A percentile compares a stretch with the other conserved stretches of the same genome.
phyloP scores from a whole-genome alignment of 345 rosid species.

The Toxicodendron radicans region DNA sequence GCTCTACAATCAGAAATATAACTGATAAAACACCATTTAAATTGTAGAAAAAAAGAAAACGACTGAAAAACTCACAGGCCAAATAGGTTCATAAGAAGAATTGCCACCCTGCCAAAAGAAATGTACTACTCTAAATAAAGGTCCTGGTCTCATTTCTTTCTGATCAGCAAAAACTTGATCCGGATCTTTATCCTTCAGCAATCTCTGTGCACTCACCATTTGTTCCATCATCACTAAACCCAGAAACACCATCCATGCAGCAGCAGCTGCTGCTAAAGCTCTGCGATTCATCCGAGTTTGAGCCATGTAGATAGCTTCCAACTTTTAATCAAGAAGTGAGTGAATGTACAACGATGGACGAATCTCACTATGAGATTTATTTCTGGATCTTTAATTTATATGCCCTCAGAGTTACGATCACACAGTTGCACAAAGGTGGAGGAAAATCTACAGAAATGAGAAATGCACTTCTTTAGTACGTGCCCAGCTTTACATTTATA shows the following conservation, averaged over 20 bases:
- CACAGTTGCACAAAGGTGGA: neutral
- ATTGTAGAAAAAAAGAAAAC: neutral
- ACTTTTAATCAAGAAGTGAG: neutral
- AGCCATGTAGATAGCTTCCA: conserved; percentile 23
- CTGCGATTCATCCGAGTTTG: conserved; percentile 20
- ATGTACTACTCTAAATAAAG: conserved; percentile 32
- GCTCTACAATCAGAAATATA: neutral
- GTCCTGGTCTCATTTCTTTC: conserved; percentile 11
- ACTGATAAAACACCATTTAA: neutral
- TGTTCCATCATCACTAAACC: conserved; percentile 28
- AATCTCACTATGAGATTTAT: no score
- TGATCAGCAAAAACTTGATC: conserved; percentile 12
- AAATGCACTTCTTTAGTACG: conserved; percentile 16
- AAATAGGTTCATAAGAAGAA: conserved; percentile 62
- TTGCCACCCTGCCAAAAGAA: conserved; percentile 62
- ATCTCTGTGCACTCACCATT: conserved; percentile 41
- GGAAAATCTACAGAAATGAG: conserved; percentile 10
- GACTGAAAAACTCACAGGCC: conserved; percentile 57
- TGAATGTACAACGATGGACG: neutral
- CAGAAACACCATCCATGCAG: conserved; percentile 27
- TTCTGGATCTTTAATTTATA: neutral
- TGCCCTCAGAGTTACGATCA: conserved; percentile 1
- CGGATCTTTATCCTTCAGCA: conserved; percentile 29
- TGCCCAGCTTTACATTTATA: conserved; percentile 28
- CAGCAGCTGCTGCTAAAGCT: conserved; percentile 13